Evolutionary conservation across 495 filamentous ascomycete species (phyloP).

Genomic region (Xylaria grammica): DNA sequence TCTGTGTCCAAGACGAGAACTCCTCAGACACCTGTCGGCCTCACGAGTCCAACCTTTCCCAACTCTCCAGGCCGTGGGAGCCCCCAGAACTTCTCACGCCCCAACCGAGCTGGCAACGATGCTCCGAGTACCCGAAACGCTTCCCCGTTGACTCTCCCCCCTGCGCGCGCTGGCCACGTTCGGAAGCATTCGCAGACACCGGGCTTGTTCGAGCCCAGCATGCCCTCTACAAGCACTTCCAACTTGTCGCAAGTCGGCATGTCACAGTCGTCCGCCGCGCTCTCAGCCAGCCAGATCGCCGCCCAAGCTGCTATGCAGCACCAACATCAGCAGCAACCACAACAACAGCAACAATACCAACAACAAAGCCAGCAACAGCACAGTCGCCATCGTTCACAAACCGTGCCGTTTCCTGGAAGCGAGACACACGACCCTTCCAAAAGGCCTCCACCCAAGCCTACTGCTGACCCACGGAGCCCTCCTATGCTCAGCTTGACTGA

Average conservation of each 20-base stretch:
- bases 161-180: constrained; percentile 49
- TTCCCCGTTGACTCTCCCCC: constrained; percentile 50
- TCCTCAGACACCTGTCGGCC: constrained; percentile 36
- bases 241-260: constrained; percentile 55
- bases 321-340: constrained; percentile 60
- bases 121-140: constrained; percentile 46
- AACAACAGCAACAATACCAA: constrained; percentile 57
- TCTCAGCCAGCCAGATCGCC: constrained; percentile 81
- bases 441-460: constrained; percentile 41
- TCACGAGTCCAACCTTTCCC: constrained; percentile 40
- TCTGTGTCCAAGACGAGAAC: constrained; percentile 35
- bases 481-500: constrained; percentile 61
- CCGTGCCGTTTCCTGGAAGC: constrained; percentile 56
- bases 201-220: constrained; percentile 86
- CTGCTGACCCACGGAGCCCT: constrained; percentile 55
- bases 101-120: constrained; percentile 45
- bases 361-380: constrained; percentile 59
- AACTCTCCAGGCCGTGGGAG: constrained; percentile 30
- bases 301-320: constrained; percentile 75
- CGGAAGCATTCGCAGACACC: constrained; percentile 72
- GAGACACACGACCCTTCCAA: constrained; percentile 39
- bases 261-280: constrained; percentile 41
- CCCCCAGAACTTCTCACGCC: constrained; percentile 64
- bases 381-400: constrained; percentile 74
- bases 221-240: constrained; percentile 70